phyloP scores from a whole-genome alignment of 2,329 filamentous ascomycete genomes.

The Cephalotrichum gorgonifer region DNA sequence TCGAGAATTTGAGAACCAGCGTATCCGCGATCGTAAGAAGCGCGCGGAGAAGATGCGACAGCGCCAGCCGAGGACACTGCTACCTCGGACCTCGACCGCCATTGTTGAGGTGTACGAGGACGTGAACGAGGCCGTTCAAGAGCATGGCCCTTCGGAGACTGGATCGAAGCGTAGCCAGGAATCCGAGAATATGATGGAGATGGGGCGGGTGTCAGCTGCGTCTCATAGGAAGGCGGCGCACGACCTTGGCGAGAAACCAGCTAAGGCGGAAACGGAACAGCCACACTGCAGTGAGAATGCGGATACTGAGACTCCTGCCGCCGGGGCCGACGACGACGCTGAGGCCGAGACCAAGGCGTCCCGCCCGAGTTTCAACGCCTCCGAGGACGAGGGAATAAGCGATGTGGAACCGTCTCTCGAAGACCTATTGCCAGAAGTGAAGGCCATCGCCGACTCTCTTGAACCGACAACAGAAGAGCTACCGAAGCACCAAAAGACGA shows the following conservation, averaged over 20 bases:
- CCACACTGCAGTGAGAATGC: neutral
- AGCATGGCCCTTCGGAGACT: slow-evolving; percentile 58
- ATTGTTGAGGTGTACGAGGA: slow-evolving; percentile 94
- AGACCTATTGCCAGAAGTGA: slow-evolving; percentile 54
- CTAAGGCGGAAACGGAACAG: neutral
- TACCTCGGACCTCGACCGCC: slow-evolving; percentile 82
- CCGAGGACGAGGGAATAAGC: slow-evolving; percentile 60
- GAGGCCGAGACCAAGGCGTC: slow-evolving; percentile 8
- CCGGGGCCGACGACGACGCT: slow-evolving; percentile 8
- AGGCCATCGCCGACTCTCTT: slow-evolving; percentile 51
- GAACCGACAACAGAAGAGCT: slow-evolving; percentile 60
- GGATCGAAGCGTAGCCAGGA: slow-evolving; percentile 4
- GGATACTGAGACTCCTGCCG: slow-evolving; percentile 1
- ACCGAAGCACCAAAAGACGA: slow-evolving; percentile 86
- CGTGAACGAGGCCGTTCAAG: slow-evolving; percentile 84
- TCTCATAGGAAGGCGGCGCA: neutral
- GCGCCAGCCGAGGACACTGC: slow-evolving; percentile 63
- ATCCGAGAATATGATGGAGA: neutral
- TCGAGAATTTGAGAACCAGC: slow-evolving; percentile 91
- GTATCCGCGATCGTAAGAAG: slow-evolving; percentile 74
- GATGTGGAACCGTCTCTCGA: slow-evolving; percentile 66
- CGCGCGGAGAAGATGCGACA: slow-evolving; percentile 61
- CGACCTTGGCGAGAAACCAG: neutral
- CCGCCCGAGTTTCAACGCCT: slow-evolving; percentile 42
- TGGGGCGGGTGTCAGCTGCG: neutral